phyloP scores from a whole-genome alignment of 1,139 yeast genomes.

The Yamadazyma siamensis region DNA sequence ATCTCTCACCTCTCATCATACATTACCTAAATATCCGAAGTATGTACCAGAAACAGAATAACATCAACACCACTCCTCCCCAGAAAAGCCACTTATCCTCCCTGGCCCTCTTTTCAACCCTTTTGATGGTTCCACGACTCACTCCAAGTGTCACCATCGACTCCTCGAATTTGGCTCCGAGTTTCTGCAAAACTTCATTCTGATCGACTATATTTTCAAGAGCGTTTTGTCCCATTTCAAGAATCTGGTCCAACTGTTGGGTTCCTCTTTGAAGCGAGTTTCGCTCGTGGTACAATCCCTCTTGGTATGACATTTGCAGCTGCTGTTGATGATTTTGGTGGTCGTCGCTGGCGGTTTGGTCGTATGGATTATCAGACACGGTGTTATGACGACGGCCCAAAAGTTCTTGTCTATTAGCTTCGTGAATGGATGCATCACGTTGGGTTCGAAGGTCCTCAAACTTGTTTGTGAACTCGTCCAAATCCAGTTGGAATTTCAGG shows the following conservation, averaged over 20 bases:
- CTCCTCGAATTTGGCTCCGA: slow-evolving; percentile 64
- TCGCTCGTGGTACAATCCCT: slow-evolving; percentile 69
- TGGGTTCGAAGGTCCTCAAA: slow-evolving; percentile 61
- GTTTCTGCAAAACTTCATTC: slow-evolving; percentile 61
- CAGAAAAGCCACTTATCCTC: slow-evolving; percentile 89
- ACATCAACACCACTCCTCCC: slow-evolving; percentile 62
- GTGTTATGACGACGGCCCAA: slow-evolving; percentile 49
- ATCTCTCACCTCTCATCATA: background rate
- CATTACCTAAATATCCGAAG: slow-evolving; percentile 57
- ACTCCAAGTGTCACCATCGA: slow-evolving; percentile 82
- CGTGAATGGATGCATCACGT: slow-evolving; percentile 59
- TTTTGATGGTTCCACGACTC: slow-evolving; percentile 77
- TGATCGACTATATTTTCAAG: slow-evolving; percentile 86
- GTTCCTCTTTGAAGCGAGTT: slow-evolving; percentile 67
- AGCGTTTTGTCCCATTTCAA: slow-evolving; percentile 86
- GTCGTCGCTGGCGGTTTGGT: slow-evolving; percentile 15
- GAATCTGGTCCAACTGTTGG: slow-evolving; percentile 79
- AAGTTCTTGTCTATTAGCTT: slow-evolving; percentile 54
- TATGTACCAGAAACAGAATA: slow-evolving; percentile 69
- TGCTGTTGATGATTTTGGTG: slow-evolving; percentile 24
- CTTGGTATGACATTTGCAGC: slow-evolving; percentile 43
- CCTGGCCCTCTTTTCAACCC: slow-evolving; percentile 79
- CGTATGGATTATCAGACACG: slow-evolving; percentile 63
- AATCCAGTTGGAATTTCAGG: slow-evolving; percentile 57
- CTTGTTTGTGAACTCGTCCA: slow-evolving; percentile 50